These are phyloP conservation scores for Earliella scabrosa DNA, from an alignment of 1,284 basidiomycete species.

Conservation along the genomic window DNA sequence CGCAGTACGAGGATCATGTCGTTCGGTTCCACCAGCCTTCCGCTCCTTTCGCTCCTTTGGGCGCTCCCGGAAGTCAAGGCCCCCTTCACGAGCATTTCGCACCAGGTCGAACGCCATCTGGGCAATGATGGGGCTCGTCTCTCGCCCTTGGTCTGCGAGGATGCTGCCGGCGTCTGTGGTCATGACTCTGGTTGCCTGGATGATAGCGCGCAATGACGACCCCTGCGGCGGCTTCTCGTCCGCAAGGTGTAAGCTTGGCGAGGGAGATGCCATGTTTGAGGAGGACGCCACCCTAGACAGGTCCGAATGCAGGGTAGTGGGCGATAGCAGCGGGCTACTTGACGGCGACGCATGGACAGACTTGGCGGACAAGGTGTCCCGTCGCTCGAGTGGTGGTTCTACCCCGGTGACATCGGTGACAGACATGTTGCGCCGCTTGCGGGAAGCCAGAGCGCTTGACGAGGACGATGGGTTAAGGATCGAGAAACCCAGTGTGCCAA, in stretches of 20 bases:
- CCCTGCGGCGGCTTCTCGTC: conserved; percentile 53
- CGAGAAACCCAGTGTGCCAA: conserved; percentile 71
- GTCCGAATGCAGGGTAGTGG: conserved; percentile 23
- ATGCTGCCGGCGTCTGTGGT: conserved; percentile 80
- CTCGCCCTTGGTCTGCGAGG: conserved; percentile 67
- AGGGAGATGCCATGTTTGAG: conserved; percentile 15
- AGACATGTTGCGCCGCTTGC: conserved; percentile 37
- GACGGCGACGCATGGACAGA: conserved; percentile 29
- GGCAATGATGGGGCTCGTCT: conserved; percentile 64
- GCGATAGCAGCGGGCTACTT: conserved; percentile 25
- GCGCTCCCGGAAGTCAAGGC: conserved; percentile 57
- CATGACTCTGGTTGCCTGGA: conserved; percentile 89
- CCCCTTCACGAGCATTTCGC: conserved; percentile 71
- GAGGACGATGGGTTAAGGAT: conserved; percentile 54
- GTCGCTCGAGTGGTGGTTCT: conserved; percentile 12
- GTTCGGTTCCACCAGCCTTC: conserved; percentile 15
- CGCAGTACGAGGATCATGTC: conserved; percentile 6
- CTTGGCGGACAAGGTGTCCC: conserved; percentile 7
- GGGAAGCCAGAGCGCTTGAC: conserved; percentile 26
- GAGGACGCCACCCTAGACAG: conserved; percentile 16
- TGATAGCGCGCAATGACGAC: conserved; percentile 71
- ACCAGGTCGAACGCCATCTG: conserved; percentile 76
- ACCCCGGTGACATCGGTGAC: conserved; percentile 29
- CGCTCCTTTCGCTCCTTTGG: conserved; percentile 51
- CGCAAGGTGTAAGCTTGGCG: conserved; percentile 25